These are phyloP conservation scores for Neurospora sp. DNA, from an alignment of 495 filamentous ascomycete genomes.

Conservation along the genomic window DNA sequence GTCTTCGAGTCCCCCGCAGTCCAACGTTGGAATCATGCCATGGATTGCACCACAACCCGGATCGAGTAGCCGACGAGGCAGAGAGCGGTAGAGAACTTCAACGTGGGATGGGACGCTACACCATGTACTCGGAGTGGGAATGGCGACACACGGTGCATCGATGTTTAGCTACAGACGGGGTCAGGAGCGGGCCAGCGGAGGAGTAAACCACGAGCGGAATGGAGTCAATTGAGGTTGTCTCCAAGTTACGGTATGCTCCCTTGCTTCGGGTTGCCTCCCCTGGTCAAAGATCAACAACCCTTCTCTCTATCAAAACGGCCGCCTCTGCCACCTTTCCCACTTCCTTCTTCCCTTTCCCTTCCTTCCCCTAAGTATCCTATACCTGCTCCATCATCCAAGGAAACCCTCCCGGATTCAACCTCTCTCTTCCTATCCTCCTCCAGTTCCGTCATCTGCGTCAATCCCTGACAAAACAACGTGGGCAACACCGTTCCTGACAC, in stretches of 20 bases:
- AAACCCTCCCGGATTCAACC: neutral
- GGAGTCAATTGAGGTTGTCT: neutral
- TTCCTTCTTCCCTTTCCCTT: neutral
- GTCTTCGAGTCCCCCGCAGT: neutral
- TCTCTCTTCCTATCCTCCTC: neutral
- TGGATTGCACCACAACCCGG: neutral
- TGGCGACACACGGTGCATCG: neutral
- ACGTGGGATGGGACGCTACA: neutral
- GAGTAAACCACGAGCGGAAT: neutral
- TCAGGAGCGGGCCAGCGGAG: neutral
- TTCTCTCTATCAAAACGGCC: neutral
- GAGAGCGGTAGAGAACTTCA: neutral
- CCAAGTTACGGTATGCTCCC: neutral
- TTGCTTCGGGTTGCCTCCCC: neutral
- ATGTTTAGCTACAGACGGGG: neutral
- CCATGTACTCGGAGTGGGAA: neutral
- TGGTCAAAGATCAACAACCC: neutral
- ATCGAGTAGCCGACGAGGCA: neutral
- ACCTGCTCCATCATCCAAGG: neutral
- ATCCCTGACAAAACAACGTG: neutral
- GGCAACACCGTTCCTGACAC: neutral
- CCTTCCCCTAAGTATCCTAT: neutral
- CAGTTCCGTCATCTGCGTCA: neutral
- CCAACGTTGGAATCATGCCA: neutral
- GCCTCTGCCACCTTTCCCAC: neutral